Evolutionary conservation across 345 rosid species (phyloP).

Genomic region (Aquilaria yunnanensis): DNA sequence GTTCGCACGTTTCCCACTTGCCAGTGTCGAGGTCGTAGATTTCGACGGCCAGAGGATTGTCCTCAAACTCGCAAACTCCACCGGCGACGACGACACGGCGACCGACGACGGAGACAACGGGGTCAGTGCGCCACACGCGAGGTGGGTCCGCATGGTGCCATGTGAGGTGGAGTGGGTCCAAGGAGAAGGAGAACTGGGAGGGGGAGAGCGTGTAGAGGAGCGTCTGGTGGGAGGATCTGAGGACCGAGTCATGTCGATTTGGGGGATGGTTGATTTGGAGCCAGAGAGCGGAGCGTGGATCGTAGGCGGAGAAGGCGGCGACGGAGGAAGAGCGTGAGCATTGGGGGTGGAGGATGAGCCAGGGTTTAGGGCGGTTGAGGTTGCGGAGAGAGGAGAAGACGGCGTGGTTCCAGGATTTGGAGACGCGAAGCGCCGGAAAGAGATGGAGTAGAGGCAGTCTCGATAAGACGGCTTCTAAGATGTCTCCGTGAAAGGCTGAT

Average conservation of each 20-base stretch:
- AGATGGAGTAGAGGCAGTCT: constrained; percentile 59
- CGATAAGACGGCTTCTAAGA: constrained; percentile 41
- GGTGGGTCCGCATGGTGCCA: constrained; percentile 65
- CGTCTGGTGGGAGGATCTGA: constrained; percentile 55
- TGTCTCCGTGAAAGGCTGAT: constrained; percentile 38
- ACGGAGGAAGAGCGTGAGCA: constrained; percentile 28
- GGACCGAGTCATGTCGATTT: constrained; percentile 18
- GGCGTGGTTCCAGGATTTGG: constrained; percentile 59
- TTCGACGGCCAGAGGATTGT: constrained; percentile 66
- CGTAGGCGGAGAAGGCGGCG: constrained; percentile 44
- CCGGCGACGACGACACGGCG: constrained; percentile 45
- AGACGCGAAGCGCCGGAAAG: constrained; percentile 48
- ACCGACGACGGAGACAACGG: constrained; percentile 56
- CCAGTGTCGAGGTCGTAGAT: constrained; percentile 32
- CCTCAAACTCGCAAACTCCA: constrained; percentile 62
- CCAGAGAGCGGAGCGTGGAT: constrained; percentile 70
- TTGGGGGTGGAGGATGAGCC: constrained; percentile 63
- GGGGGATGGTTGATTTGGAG: constrained; percentile 29
- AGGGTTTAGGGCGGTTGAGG: constrained; percentile 39
- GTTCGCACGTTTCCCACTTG: constrained; percentile 45
- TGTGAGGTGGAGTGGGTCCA: constrained; percentile 53
- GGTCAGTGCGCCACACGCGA: constrained; percentile 57
- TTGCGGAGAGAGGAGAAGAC: constrained; percentile 61
- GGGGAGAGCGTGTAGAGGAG: constrained; percentile 58
- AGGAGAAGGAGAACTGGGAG: constrained; percentile 51